Evolutionary conservation across 108 stramenopile genomes (phyloP), one percentile per base, ranked within the genome.

Genomic region (Epithemia pelagica): DNA sequence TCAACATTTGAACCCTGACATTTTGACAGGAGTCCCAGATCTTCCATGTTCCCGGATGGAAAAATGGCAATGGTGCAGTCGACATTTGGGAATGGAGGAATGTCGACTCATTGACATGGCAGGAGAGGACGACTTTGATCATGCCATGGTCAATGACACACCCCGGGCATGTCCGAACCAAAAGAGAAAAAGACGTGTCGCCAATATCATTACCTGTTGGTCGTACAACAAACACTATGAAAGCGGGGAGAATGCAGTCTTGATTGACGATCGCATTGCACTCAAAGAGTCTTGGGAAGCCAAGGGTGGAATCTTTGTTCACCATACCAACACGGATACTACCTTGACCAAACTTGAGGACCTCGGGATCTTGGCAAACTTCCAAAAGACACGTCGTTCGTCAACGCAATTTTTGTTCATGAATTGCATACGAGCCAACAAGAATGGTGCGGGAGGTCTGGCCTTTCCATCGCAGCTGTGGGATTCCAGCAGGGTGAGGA

Each of bases 281-380:
- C 57, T 84, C 20, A 68, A 65, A 32, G 68, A 72, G 18, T 70
- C 63, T 10, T 92, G 91, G 91, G 82, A 77, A 66, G 72, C 54
- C 10, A 74, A 75, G 18, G 91, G 91, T 3, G 91, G 91, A 20
- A 79, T 86, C n/a, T 92, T 92, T 69, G 72, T 92, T 20, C 91
- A 92, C 70, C 79, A 81, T 21, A 46, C n/a, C n/a, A n/a, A n/a
- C n/a, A n/a, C n/a, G n/a, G n/a, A n/a, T n/a, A n/a, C n/a, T n/a
- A n/a, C n/a, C n/a, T n/a, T n/a, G n/a, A n/a, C n/a, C n/a, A n/a
- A n/a, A n/a, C n/a, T n/a, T n/a, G n/a, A n/a, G n/a, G n/a, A n/a
- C n/a, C n/a, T n/a, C n/a, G n/a, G n/a, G n/a, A n/a, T n/a, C n/a
- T n/a, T n/a, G n/a, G n/a, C n/a, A n/a, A n/a, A n/a, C n/a, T n/a